Evolutionary conservation across 352 stramenopile species (phyloP), one percentile per base, ranked within the genome.

Genomic region (Phytopythium litorale): DNA sequence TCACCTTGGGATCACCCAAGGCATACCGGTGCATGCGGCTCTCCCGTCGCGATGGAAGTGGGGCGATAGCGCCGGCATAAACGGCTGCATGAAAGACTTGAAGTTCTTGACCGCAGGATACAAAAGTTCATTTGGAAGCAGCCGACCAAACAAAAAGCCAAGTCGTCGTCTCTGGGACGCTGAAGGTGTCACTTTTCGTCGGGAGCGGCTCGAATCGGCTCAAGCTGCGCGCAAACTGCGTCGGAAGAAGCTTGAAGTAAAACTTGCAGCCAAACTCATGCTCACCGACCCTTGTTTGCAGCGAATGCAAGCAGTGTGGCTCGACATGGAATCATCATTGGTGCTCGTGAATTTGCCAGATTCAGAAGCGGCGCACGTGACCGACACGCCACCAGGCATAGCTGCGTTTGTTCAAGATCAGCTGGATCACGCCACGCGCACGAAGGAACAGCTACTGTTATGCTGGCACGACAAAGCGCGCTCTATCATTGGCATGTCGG

Each of bases 21-120:
- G 85, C 15, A 77, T 81, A 0, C 81, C 85, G 2, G 18, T 23
- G 1, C 70, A 87, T 33, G 78, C 70, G 2, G 53, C 50, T 32
- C 66, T 90, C 4, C 85, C 84, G 1, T 16, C 46, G 4, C 72
- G 84, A 25, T 94, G 83, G 83, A 80, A 80, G 56, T 94, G 85
- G 85, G 81, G 83, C 0, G 71, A 82, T 55, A 87, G 70, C 38
- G 66, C 65, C 33, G 75, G 73, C 1, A 55, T 58, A 4, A 88
- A 87, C 28, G 78, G 82, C 4, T 88, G 75, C 30, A 66, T 86
- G 45, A 38, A 23, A 12, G 79, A 91, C 57, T 63, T 91, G 15
- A 85, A 86, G 58, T 56, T 30, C 54, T 91, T 38, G 18, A 28
- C 50, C 4, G 2, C 18, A 8, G 12, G 18, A 18, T n/a, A 3